Evolutionary conservation across 2,329 filamentous ascomycete species (phyloP).

Genomic region (Eutypa lata): DNA sequence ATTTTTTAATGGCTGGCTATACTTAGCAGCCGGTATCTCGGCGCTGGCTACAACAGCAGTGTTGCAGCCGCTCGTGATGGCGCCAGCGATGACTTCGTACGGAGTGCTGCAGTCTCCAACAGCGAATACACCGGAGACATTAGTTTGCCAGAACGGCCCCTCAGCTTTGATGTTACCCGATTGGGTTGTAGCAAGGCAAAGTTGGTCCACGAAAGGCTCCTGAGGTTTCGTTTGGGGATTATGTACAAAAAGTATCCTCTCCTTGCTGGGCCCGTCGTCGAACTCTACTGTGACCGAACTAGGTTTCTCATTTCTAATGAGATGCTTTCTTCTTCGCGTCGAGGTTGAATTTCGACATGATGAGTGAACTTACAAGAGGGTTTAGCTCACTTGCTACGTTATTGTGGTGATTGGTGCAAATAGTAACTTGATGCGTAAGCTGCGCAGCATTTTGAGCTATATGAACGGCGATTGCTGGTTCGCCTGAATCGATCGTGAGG

Average conservation of each 20-base stretch:
- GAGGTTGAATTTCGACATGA: background rate
- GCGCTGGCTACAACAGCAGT: conserved; percentile 13
- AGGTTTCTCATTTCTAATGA: background rate
- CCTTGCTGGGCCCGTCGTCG: conserved; percentile 11
- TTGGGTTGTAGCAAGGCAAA: conserved; percentile 10
- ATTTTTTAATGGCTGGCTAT: conserved; percentile 10
- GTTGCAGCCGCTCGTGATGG: conserved; percentile 18
- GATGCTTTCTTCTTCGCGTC: conserved; percentile 15
- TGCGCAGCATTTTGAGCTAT: conserved; percentile 5
- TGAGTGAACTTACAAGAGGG: background rate
- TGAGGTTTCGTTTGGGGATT: conserved; percentile 13
- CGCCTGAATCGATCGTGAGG: conserved; percentile 2
- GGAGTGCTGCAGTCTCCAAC: conserved; percentile 19
- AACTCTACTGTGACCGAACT: conserved; percentile 15
- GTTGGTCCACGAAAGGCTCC: conserved; percentile 14
- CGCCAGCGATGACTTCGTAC: conserved; percentile 15
- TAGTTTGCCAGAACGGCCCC: conserved; percentile 12
- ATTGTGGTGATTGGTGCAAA: conserved; percentile 15
- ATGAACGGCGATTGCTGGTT: background rate
- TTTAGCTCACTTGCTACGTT: conserved; percentile 1
- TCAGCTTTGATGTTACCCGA: conserved; percentile 15
- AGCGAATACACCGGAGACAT: conserved; percentile 18
- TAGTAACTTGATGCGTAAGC: conserved; percentile 8
- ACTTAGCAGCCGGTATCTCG: conserved; percentile 18
- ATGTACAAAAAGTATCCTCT: conserved; percentile 20